These are phyloP conservation scores for Musa itinerans DNA, from an alignment of 176 grass and related monocot genomes.

Conservation along the genomic window DNA sequence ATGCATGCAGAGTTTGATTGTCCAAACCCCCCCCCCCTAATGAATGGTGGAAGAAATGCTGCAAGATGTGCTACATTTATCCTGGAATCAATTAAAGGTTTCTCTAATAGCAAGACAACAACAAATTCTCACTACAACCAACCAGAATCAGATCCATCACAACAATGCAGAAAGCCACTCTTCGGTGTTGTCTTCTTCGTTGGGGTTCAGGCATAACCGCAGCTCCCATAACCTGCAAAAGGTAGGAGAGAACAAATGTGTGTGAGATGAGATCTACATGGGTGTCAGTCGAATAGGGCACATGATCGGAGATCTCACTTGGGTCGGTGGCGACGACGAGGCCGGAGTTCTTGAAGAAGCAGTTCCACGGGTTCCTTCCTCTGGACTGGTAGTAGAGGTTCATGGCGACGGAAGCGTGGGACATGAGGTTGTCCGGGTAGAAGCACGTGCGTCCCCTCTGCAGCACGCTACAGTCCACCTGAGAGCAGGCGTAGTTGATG, in stretches of 20 bases:
- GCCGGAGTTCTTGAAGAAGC: conserved; percentile 58
- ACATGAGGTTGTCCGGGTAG: conserved; percentile 50
- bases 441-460: conserved; percentile 56
- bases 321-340: conserved; percentile 62
- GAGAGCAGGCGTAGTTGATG: conserved; percentile 68
- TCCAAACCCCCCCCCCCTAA: too few relatives aligned
- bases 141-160: neutral
- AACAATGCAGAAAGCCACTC: neutral
- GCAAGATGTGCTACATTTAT: neutral
- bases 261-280: neutral
- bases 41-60: neutral
- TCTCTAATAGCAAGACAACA: neutral
- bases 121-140: neutral
- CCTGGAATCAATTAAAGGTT: neutral
- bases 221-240: conserved; percentile 43
- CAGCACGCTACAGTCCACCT: conserved; percentile 52
- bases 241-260: neutral
- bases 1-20: too few relatives aligned
- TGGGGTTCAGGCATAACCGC: conserved; percentile 36
- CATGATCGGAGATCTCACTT: conserved; percentile 22
- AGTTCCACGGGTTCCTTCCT: conserved; percentile 66
- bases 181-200: neutral
- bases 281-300: too few relatives aligned
- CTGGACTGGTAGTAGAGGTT: conserved; percentile 76
- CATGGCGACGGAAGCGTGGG: conserved; percentile 73